Conservation (phyloP, 208 protist species). For the Leishmania lainsoni region DNA sequence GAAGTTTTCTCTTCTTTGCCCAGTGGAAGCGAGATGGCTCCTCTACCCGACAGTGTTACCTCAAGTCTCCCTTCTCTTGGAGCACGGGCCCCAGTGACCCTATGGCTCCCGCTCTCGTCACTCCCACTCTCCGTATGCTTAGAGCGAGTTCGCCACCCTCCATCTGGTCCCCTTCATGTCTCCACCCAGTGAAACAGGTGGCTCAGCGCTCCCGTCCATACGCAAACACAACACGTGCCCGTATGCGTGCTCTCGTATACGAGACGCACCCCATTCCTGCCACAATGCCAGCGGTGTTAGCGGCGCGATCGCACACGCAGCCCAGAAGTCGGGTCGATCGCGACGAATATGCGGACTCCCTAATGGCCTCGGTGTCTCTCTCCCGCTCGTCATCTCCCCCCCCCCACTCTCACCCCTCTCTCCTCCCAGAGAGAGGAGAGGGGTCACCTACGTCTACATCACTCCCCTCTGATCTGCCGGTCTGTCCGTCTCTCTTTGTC, state of each 20-base stretch:
- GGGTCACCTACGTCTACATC: background rate
- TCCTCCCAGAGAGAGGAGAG: no score
- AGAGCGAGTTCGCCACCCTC: background rate
- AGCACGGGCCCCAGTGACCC: background rate
- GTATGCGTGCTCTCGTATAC: background rate
- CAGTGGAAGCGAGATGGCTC: background rate
- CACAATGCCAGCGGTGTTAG: background rate
- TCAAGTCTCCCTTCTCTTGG: background rate
- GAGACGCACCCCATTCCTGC: background rate
- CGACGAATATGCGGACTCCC: background rate
- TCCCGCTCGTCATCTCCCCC: background rate
- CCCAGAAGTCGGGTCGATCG: background rate
- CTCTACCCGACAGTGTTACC: background rate
- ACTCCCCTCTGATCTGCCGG: no score
- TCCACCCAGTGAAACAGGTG: background rate
- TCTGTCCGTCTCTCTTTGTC: background rate
- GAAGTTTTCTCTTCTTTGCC: background rate
- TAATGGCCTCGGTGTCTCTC: background rate
- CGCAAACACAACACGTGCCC: constrained; percentile 2
- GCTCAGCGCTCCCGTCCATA: background rate
- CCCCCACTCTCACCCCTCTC: background rate
- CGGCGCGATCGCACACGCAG: background rate
- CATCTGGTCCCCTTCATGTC: background rate
- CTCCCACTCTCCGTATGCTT: background rate
- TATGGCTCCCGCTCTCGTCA: background rate